phyloP scores from a whole-genome alignment of 768 basidiomycete genomes.

The Lactarius akahatsu region DNA sequence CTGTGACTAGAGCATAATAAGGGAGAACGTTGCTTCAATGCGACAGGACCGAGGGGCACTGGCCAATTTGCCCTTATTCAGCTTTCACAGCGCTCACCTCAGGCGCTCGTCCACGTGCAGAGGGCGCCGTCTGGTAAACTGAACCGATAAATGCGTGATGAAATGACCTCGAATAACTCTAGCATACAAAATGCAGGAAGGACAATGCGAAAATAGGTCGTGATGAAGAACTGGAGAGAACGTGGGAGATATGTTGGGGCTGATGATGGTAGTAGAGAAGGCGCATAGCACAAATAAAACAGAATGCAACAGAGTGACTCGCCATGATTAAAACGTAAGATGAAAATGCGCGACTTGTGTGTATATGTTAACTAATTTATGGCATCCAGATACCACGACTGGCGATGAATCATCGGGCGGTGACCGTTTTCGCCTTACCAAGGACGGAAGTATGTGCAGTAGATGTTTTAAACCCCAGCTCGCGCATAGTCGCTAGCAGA shows the following conservation, averaged over 20 bases:
- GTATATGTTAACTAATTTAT: conserved; percentile 19
- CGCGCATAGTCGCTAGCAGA: conserved; percentile 73
- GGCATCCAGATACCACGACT: conserved; percentile 16
- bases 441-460: conserved; percentile 50
- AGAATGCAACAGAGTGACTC: conserved; percentile 11
- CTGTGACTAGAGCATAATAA: not conserved
- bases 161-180: conserved; percentile 25
- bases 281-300: conserved; percentile 20
- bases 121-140: not conserved
- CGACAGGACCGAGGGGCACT: not conserved
- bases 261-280: conserved; percentile 19
- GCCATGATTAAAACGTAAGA: conserved; percentile 12
- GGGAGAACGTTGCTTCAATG: not conserved
- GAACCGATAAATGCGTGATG: not conserved
- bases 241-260: conserved; percentile 10
- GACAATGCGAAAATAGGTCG: conserved; percentile 19
- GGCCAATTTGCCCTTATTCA: conserved; percentile 13
- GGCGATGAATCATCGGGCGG: conserved; percentile 19
- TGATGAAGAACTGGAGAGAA: conserved; percentile 17
- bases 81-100: conserved; percentile 5
- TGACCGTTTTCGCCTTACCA: conserved; percentile 20
- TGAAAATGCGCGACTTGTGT: conserved; percentile 14
- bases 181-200: conserved; percentile 26
- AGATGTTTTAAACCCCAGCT: conserved; percentile 88
- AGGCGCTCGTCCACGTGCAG: not conserved